Base-by-base conservation (phyloP, 2,329 filamentous ascomycete genomes). In the Beauveria asiatica region DNA sequence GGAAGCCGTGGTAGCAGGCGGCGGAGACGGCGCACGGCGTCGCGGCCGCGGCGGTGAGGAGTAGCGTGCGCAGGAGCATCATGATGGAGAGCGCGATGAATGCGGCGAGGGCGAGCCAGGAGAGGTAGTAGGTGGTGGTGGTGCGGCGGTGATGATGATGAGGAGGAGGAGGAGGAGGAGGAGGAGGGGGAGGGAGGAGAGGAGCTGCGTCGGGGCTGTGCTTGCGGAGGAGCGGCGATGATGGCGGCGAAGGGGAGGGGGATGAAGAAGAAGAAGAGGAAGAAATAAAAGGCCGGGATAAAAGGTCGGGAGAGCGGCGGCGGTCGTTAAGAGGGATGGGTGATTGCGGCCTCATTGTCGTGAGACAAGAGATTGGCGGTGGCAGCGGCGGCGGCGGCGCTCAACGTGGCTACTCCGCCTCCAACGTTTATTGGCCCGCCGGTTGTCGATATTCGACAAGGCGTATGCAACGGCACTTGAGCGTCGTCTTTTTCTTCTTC, bases 1-100 rank as follows among this genome's bases (percentile, higher is more conserved):
- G 49, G 65, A 72, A 74, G 61, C 69, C 70, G 61, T 66, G 65
- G 64, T 73, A 73, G 62, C 69, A 70, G 53, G 64, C 63, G 55
- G 60, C 61, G 27, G 63, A 61, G 57, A 67, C 61, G 59, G 65
- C 62, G 62, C 68, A 71, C 1, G 67, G 65, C 1, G 63, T 59
- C 17, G 69, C 60, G 33, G 27, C n/a, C n/a, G n/a, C 27, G 27
- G 27, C 27, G 63, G 3, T 62, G 51, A 23, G 2, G 45, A 70
- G 60, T 37, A 71, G 65, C 42, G 62, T 55, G 59, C 63, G 65
- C 45, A 69, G 66, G 53, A 70, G 63, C 27, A 62, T 44, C 19
- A 67, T 63, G 48, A 64, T 58, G 57, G 66, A 4, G 60, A 66
- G 52, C 25, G 63, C 58, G 50, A 56, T 61, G 41, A 65, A 44